Evolutionary conservation across 176 grass and related monocot species (phyloP).

Genomic region (Carex scoparia): DNA sequence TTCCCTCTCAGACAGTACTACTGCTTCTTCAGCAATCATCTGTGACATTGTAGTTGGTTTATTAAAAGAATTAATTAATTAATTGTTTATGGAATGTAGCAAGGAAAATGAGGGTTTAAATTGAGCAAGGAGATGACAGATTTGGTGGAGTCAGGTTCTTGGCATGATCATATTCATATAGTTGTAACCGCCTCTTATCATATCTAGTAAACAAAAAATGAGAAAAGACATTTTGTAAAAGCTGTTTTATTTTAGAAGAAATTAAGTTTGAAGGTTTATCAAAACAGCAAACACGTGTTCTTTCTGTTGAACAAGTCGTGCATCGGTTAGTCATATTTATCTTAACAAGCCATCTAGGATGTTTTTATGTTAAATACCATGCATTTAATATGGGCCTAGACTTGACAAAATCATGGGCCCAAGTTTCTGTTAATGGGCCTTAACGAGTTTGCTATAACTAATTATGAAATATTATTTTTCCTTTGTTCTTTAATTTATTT

Average conservation of each 20-base stretch:
- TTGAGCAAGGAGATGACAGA: background rate
- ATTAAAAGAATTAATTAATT: background rate
- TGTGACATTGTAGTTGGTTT: background rate
- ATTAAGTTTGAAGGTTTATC: background rate
- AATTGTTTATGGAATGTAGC: background rate
- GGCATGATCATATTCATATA: background rate
- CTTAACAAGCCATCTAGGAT: background rate
- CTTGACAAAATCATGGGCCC: background rate
- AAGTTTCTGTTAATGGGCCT: background rate
- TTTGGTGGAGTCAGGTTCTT: background rate
- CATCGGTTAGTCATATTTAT: background rate
- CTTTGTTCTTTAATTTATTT: background rate
- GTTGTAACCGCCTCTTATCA: background rate
- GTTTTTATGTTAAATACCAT: background rate
- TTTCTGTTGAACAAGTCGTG: background rate
- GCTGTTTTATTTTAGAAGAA: background rate
- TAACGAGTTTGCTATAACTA: background rate
- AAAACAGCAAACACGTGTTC: background rate
- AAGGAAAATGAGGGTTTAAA: conserved; percentile 17
- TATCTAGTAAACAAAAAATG: background rate
- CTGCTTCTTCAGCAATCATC: background rate
- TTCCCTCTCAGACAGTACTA: conserved; percentile 36
- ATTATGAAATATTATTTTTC: background rate
- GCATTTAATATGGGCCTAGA: background rate
- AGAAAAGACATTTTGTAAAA: background rate